Percentiles rank a stretch among this genome's conserved stretches.
Evolutionary conservation across 2,329 filamentous ascomycete genomes (phyloP).

Genomic region (Stemphylium beticola): DNA sequence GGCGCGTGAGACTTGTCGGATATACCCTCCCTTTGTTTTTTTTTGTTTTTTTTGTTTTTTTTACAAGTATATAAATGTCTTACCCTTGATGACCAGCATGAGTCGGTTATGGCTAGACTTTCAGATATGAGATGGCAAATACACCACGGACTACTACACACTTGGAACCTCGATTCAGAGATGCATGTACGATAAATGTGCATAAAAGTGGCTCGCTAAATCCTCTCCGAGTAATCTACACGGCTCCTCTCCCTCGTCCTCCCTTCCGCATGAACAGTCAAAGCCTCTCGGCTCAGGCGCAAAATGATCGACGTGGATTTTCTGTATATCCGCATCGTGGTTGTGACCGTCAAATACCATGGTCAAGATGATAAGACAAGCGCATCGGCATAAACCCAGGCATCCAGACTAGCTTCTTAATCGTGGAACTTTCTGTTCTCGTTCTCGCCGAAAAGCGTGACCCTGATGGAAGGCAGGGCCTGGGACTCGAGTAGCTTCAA

Average conservation of each 20-base stretch:
- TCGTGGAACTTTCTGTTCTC: conserved; percentile 95
- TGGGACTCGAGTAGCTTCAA: conserved; percentile 83
- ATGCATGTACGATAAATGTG: conserved; percentile 9
- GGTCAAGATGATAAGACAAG: neutral
- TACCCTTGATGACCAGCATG: neutral
- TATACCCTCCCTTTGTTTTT: conserved; percentile 11
- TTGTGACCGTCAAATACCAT: neutral
- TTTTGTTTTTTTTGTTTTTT: too few species aligned
- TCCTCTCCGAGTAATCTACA: conserved; percentile 21
- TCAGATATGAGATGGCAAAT: too few species aligned
- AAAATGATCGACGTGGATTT: neutral
- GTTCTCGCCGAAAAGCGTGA: conserved; percentile 92
- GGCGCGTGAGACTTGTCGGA: neutral
- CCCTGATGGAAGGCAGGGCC: conserved; percentile 82
- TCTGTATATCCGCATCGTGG: neutral
- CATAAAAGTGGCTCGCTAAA: conserved; percentile 20
- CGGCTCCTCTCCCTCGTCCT: neutral
- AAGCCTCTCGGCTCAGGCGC: neutral
- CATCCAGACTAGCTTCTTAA: conserved; percentile 55
- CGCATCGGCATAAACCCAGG: neutral
- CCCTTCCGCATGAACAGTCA: conserved; percentile 4
- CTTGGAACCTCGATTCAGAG: neutral
- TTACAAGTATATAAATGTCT: neutral
- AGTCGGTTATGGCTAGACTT: too few species aligned
- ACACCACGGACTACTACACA: neutral